Conservation (phyloP, 2,329 filamentous ascomycete species). For the Penicillium sp. region DNA sequence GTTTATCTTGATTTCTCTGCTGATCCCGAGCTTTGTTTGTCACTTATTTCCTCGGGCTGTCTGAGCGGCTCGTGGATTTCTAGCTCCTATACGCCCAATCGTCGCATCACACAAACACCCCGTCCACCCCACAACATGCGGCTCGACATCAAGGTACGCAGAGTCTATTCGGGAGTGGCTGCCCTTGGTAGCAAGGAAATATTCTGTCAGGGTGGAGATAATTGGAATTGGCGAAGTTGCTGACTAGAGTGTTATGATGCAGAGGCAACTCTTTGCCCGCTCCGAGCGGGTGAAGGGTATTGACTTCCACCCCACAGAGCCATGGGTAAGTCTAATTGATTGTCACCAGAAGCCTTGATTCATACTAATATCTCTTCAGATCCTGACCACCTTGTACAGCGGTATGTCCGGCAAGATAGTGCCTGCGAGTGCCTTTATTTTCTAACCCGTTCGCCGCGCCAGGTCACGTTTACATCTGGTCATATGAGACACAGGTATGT, state of each 20-base stretch:
- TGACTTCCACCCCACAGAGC: slow-evolving; percentile 95
- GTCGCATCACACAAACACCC: slow-evolving; percentile 38
- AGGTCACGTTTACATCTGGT: slow-evolving; percentile 99
- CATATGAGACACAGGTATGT: slow-evolving; percentile 80
- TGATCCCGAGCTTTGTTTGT: slow-evolving; percentile 16
- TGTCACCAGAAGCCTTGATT: not conserved
- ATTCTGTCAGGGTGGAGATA: not conserved
- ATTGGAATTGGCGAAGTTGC: slow-evolving; percentile 22
- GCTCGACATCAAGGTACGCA: slow-evolving; percentile 60
- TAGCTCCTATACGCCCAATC: slow-evolving; percentile 30
- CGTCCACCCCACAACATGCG: slow-evolving; percentile 51
- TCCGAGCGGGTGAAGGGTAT: slow-evolving; percentile 96
- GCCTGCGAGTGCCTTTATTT: slow-evolving; percentile 13
- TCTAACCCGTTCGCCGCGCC: slow-evolving; percentile 26
- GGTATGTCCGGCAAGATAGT: slow-evolving; percentile 57
- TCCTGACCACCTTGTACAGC: slow-evolving; percentile 92
- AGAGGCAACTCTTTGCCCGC: slow-evolving; percentile 82
- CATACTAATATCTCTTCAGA: slow-evolving; percentile 43
- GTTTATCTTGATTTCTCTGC: slow-evolving; percentile 13
- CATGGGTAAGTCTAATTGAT: slow-evolving; percentile 67
- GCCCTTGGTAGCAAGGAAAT: not conserved
- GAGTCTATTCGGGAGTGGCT: slow-evolving; percentile 1
- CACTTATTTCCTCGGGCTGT: slow-evolving; percentile 29
- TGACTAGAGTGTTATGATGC: slow-evolving; percentile 40
- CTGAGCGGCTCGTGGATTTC: slow-evolving; percentile 35